Percentiles rank a stretch among this genome's conserved stretches.
Conservation (phyloP, 345 rosid genomes). For the Syzygium grande region DNA sequence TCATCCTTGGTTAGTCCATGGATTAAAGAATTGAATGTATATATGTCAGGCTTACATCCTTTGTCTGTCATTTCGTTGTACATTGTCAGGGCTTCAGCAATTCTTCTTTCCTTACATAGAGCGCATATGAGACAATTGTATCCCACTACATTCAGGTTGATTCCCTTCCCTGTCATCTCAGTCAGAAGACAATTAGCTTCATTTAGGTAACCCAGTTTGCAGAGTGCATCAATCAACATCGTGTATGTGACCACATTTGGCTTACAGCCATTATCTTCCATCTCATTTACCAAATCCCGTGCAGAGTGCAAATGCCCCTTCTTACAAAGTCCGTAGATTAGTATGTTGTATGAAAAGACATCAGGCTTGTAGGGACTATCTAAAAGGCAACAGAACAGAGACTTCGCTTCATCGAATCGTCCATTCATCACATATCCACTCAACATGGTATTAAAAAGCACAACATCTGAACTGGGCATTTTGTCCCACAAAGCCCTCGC, state of each 20-base stretch:
- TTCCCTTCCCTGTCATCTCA: slow-evolving; percentile 48
- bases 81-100: slow-evolving; percentile 43
- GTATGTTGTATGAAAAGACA: slow-evolving; percentile 54
- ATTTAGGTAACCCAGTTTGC: slow-evolving; percentile 53
- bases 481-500: slow-evolving; percentile 53
- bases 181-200: slow-evolving; percentile 36
- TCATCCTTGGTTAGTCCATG: slow-evolving; percentile 59
- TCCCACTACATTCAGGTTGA: slow-evolving; percentile 63
- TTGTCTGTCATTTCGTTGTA: slow-evolving; percentile 55
- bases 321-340: slow-evolving; percentile 64
- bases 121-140: slow-evolving; percentile 63
- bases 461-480: slow-evolving; percentile 33
- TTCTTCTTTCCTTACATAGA: slow-evolving; percentile 44
- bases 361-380: slow-evolving; percentile 33
- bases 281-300: slow-evolving; percentile 39
- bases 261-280: slow-evolving; percentile 44
- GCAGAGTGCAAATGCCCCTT: slow-evolving; percentile 56
- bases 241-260: slow-evolving; percentile 64
- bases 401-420: slow-evolving; percentile 56
- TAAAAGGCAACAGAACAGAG: slow-evolving; percentile 29
- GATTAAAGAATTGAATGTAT: slow-evolving; percentile 70
- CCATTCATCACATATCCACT: slow-evolving; percentile 60
- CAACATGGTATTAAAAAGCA: slow-evolving; percentile 60
- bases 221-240: slow-evolving; percentile 50
- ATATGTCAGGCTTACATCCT: slow-evolving; percentile 79